Conservation (phyloP, 2,329 filamentous ascomycete species). For the Hymenoscyphus albidus region DNA sequence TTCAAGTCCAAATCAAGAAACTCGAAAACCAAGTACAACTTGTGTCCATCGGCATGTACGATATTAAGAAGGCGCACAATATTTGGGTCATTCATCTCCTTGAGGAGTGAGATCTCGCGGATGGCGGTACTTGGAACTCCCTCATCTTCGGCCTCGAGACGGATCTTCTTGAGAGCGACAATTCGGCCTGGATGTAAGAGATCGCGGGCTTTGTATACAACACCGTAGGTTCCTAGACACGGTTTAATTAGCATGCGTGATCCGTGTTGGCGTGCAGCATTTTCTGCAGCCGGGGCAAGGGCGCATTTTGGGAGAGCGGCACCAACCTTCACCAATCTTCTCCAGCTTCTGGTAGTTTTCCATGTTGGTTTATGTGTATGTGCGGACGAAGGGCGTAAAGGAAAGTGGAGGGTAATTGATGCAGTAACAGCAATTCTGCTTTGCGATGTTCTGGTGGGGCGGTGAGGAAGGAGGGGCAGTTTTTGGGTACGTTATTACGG, state of each 20-base stretch:
- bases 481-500: constrained; percentile 6
- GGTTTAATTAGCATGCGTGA: constrained; percentile 21
- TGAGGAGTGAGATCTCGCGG: constrained; percentile 88
- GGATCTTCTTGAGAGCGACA: constrained; percentile 92
- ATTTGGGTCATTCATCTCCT: constrained; percentile 90
- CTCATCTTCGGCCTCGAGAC: constrained; percentile 91
- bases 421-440: constrained; percentile 32
- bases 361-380: constrained; percentile 50
- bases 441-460: constrained; percentile 29
- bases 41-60: constrained; percentile 90
- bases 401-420: constrained; percentile 32
- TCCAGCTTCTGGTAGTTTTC: constrained; percentile 96
- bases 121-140: constrained; percentile 90
- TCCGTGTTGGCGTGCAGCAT: constrained; percentile 6
- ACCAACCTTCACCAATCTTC: constrained; percentile 89
- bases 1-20: constrained; percentile 90
- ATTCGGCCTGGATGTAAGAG: constrained; percentile 78
- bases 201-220: constrained; percentile 91
- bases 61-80: constrained; percentile 88
- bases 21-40: constrained; percentile 89
- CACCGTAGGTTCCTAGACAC: constrained; percentile 77
- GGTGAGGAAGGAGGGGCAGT: constrained; percentile 35
- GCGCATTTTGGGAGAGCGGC: constrained; percentile 8
- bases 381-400: constrained; percentile 12
- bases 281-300: constrained; percentile 1